Base-by-base conservation (phyloP, 768 basidiomycete genomes). In the Xanthoconium stramineum region DNA sequence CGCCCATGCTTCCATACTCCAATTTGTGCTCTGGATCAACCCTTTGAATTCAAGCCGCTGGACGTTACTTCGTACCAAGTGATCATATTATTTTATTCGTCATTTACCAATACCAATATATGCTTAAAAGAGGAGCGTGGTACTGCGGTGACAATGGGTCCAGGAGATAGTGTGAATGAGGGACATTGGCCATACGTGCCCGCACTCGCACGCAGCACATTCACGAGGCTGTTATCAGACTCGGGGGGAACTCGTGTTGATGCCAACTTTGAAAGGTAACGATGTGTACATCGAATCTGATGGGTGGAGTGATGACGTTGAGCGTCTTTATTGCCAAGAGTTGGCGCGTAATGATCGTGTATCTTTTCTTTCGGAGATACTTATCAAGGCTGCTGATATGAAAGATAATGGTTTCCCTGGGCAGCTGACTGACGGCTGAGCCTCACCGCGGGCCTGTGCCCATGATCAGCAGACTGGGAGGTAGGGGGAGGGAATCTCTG, bases 141-240 rank as follows among this genome's bases (percentile, higher is more conserved):
- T 24, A 20, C 29, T 47, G 24, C 47, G 53, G 61, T 63, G 62
- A 47, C 45, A 60, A 54, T 55, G 62, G 61, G 53, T 42, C 45
- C 14, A 9, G 17, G 29, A 32, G 39, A 46, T 24, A 17, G 32
- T n/a, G 47, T 7, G 15, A 30, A 9, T 30, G 62, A 61, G 63
- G 53, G 63, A 53, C 55, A 65, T 55, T 55, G 12, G 63, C 63
- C 3, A 61, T 55, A 58, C 28, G 63, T 55, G 63, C 62, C 62
- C 63, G 30, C 59, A 52, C 30, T 32, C 32, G 13, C 46, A 30
- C n/a, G 57, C n/a, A 35, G 8, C 24, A 28, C n/a, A 15, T n/a
- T 35, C 15, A 15, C 24, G 17, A 19, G 35, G 29, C 28, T 36
- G 10, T 32, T 33, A 32, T 58, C 46, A 47, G 32, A 32, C 29